phyloP scores from a whole-genome alignment of 495 filamentous ascomycete genomes.

The Cudoniella acicularis region DNA sequence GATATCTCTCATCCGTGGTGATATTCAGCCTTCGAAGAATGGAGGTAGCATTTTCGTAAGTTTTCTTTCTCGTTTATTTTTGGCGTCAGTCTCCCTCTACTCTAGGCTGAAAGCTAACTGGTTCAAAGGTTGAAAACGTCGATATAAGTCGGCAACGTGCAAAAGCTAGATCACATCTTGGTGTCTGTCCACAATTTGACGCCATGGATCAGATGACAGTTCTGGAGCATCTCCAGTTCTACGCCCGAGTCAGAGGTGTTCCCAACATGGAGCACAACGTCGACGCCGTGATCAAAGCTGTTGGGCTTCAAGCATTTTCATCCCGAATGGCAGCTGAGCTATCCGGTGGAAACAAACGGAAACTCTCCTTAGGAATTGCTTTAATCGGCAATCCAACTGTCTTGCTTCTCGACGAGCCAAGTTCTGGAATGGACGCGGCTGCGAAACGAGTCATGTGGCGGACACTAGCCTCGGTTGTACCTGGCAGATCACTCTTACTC shows the following conservation, averaged over 20 bases:
- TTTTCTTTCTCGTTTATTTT: no score
- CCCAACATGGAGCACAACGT: constrained; percentile 61
- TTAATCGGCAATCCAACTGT: constrained; percentile 74
- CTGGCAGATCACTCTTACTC: constrained; percentile 59
- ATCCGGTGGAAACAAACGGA: constrained; percentile 71
- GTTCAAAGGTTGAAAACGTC: constrained; percentile 70
- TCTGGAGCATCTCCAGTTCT: constrained; percentile 68
- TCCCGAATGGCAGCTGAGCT: constrained; percentile 61
- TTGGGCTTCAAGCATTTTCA: constrained; percentile 56
- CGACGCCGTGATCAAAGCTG: constrained; percentile 50
- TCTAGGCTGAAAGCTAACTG: no score
- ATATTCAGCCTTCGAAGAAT: constrained; percentile 59
- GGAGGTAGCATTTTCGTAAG: constrained; percentile 57
- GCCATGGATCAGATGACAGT: constrained; percentile 67
- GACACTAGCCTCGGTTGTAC: constrained; percentile 53
- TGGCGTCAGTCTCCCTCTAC: no score
- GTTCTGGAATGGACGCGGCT: constrained; percentile 66
- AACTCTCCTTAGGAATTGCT: constrained; percentile 70
- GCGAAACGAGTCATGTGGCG: constrained; percentile 76
- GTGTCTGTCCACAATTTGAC: constrained; percentile 76
- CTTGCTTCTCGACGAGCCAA: constrained; percentile 68
- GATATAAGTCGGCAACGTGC: constrained; percentile 62
- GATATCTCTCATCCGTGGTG: constrained; percentile 81
- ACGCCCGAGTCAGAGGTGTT: constrained; percentile 67
- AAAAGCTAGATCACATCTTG: constrained; percentile 64